These are phyloP conservation scores for Phytophthora macrochlamydospora DNA, from an alignment of 352 stramenopile species.

Conservation along the genomic window DNA sequence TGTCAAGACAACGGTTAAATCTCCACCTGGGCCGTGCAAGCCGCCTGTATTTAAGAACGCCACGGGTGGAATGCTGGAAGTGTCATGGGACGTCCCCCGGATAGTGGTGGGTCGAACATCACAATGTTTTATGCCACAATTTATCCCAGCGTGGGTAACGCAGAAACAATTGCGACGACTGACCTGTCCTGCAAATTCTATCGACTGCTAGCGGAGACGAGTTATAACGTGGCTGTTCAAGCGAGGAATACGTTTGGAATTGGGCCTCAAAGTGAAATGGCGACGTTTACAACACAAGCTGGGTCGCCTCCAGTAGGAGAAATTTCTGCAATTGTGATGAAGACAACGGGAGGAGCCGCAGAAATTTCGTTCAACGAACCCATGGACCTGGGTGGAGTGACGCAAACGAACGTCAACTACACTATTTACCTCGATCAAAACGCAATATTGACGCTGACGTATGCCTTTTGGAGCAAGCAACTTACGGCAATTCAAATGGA, in stretches of 20 bases:
- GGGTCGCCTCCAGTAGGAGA: constrained; percentile 35
- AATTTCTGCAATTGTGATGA: constrained; percentile 35
- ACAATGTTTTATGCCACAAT: constrained; percentile 38
- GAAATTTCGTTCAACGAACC: constrained; percentile 60
- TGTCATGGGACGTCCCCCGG: constrained; percentile 45
- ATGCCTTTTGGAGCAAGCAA: constrained; percentile 14
- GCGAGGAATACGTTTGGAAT: constrained; percentile 45
- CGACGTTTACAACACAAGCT: constrained; percentile 35
- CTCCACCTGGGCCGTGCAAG: constrained; percentile 51
- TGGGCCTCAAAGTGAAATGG: constrained; percentile 39
- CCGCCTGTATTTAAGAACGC: constrained; percentile 13
- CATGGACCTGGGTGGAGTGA: constrained; percentile 51
- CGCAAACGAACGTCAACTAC: constrained; percentile 45
- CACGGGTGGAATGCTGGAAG: constrained; percentile 55
- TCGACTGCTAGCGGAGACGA: constrained; percentile 29
- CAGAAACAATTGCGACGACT: constrained; percentile 19
- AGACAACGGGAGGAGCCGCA: constrained; percentile 51
- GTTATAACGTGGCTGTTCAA: constrained; percentile 53
- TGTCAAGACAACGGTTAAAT: constrained; percentile 44
- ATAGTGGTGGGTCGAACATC: constrained; percentile 44
- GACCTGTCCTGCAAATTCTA: constrained; percentile 44
- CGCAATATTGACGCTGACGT: constrained; percentile 46
- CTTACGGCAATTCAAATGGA: not conserved
- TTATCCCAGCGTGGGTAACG: constrained; percentile 34
- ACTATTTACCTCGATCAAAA: constrained; percentile 49